Percentiles rank a stretch among this genome's conserved stretches.
Evolutionary conservation across 2,329 filamentous ascomycete species (phyloP).

Genomic region (Arthrinium phaeospermum): DNA sequence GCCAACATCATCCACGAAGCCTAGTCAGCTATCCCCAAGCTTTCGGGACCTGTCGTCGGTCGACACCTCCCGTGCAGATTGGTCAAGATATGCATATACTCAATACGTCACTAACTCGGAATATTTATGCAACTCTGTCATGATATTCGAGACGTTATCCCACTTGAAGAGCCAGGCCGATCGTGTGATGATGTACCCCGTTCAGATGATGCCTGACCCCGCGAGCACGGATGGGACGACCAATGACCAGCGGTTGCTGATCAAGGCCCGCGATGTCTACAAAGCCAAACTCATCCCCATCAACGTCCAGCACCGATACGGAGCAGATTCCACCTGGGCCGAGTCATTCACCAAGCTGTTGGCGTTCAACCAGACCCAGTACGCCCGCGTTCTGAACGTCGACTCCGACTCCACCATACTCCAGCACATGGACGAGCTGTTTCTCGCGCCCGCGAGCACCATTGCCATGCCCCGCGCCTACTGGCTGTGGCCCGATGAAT

Average conservation of each 20-base stretch:
- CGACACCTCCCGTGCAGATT: conserved; percentile 41
- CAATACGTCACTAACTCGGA: conserved; percentile 55
- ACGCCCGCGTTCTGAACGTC: conserved; percentile 55
- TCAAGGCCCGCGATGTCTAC: conserved; percentile 51
- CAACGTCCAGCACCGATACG: conserved; percentile 43
- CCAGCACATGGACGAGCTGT: conserved; percentile 72
- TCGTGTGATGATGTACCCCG: conserved; percentile 53
- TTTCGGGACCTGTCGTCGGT: conserved; percentile 30
- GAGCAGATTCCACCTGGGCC: conserved; percentile 60
- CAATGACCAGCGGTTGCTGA: conserved; percentile 42
- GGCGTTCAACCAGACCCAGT: conserved; percentile 70
- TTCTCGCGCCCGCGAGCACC: conserved; percentile 64
- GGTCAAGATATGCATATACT: conserved; percentile 53
- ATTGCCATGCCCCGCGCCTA: conserved; percentile 76
- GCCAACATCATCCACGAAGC: background rate
- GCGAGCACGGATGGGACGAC: conserved; percentile 35
- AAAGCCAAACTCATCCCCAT: conserved; percentile 51
- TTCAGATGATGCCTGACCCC: conserved; percentile 41
- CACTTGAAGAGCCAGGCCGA: conserved; percentile 49
- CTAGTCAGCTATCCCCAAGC: conserved; percentile 31
- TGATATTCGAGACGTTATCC: conserved; percentile 54
- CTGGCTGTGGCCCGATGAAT: conserved; percentile 63
- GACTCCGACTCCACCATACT: conserved; percentile 70
- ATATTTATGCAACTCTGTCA: conserved; percentile 56
- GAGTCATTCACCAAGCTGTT: conserved; percentile 71